Evolutionary conservation across 345 rosid species (phyloP).

Genomic region (Excoecaria cochinchinensis): DNA sequence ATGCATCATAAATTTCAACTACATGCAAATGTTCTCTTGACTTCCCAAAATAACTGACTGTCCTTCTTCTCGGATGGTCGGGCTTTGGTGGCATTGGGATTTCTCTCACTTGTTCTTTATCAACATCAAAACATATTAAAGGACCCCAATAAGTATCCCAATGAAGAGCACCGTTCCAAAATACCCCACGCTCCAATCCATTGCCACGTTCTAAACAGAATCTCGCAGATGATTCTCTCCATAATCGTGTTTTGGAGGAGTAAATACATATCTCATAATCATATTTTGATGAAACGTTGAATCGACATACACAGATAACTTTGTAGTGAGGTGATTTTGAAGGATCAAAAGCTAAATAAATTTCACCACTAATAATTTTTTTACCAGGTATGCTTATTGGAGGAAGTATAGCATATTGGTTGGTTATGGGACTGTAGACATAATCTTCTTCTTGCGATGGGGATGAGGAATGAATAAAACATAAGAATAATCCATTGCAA

Average conservation of each 20-base stretch:
- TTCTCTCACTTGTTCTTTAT: conserved; percentile 25
- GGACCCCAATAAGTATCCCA: conserved; percentile 28
- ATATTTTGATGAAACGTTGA: neutral
- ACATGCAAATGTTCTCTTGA: conserved; percentile 28
- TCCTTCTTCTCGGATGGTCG: neutral
- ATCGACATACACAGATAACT: conserved; percentile 32
- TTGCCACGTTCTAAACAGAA: neutral
- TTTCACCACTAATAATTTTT: conserved; percentile 13
- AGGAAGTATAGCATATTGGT: conserved; percentile 35
- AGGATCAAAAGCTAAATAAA: conserved; percentile 48
- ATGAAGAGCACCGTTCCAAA: conserved; percentile 34
- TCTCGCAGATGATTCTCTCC: conserved; percentile 30
- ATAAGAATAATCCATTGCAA: conserved; percentile 51
- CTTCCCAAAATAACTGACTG: conserved; percentile 25
- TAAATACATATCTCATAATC: conserved; percentile 32
- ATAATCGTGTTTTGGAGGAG: conserved; percentile 34
- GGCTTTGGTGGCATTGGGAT: conserved; percentile 29
- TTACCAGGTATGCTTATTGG: neutral
- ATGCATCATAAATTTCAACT: conserved; percentile 22
- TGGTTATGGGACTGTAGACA: conserved; percentile 42
- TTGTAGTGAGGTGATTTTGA: conserved; percentile 34
- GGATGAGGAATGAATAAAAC: conserved; percentile 23
- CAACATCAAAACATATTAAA: conserved; percentile 30
- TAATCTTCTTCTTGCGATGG: conserved; percentile 16
- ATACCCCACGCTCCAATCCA: conserved; percentile 11